phyloP scores from a whole-genome alignment of 2,329 filamentous ascomycete genomes.

The Sclerotinia spermophila region DNA sequence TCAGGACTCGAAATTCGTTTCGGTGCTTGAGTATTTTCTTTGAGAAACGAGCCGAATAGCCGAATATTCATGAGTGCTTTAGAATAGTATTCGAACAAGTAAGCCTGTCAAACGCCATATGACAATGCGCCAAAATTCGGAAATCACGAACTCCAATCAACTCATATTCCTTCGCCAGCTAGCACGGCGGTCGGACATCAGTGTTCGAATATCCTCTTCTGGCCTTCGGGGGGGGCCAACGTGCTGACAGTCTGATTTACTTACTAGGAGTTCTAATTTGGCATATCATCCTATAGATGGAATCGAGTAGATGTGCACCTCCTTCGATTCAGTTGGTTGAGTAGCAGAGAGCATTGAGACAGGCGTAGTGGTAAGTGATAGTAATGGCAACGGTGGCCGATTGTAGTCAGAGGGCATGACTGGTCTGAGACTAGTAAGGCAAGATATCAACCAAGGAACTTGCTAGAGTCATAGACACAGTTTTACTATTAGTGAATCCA shows the following conservation, averaged over 20 bases:
- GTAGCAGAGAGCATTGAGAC: too few species aligned
- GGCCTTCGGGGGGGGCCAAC: neutral
- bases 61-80: neutral
- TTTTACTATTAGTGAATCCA: neutral
- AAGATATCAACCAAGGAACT: neutral
- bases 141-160: neutral
- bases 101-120: too few species aligned
- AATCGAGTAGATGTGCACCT: neutral
- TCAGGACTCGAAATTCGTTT: neutral
- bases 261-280: neutral
- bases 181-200: neutral
- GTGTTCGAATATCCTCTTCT: neutral
- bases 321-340: too few species aligned
- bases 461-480: accelerated
- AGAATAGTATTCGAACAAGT: too few species aligned
- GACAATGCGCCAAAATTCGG: too few species aligned
- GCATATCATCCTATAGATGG: too few species aligned
- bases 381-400: too few species aligned
- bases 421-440: too few species aligned
- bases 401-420: too few species aligned
- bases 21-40: neutral
- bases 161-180: neutral
- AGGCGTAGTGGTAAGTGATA: neutral
- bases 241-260: neutral
- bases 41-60: neutral